Base-by-base conservation (phyloP, 768 basidiomycete species). In the Amanita pallidorosea region DNA sequence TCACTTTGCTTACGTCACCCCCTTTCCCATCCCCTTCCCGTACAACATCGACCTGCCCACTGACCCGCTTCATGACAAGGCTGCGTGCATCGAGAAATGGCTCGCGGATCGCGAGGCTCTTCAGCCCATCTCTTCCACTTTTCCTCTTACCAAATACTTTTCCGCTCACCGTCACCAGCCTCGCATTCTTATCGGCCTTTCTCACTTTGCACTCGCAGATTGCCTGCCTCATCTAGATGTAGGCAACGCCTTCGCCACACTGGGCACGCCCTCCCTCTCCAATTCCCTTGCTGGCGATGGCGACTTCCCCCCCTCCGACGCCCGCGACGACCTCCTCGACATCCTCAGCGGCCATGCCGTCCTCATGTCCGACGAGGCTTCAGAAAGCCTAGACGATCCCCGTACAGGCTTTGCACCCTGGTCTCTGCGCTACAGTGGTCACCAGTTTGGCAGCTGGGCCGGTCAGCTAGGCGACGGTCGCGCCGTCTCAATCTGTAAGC, bases 391-490 rank as follows among this genome's bases (percentile, higher is more conserved):
- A 31, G 31, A 51, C 3, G 58, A 57, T 0, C 54, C 53, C 11
- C 37, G 50, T 7, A 45, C 55, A 1, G 55, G 62, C 1, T 85
- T 85, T 57, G 80, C 81, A 3, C 85, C 95, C 0, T 97, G 91
- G 89, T 83, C 88, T 4, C 73, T 92, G 27, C 74, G 92, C 13
- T 98, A 97, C 62, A 90, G 87, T 55, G 94, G 93, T 0, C 88
- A 91, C 60, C 89, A 92, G 58, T 93, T 92, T 59, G 90, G 91
- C 0, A 67, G 61, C 2, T 97, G 86, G 83, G 94, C 96, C 1
- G 92, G 93, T 22, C 96, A 97, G 62, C 74, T 99, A 4, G 96
- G 96, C 11, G 95, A 98, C 59, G 96, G 96, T 0, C 76, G 96
- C 15, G 95, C 96, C 1, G 88, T 91, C n/a, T 88, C 88, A 7